Evolutionary conservation across 768 basidiomycete species (phyloP), one percentile per base, ranked within the genome.

Genomic region (Arthromyces matolae): DNA sequence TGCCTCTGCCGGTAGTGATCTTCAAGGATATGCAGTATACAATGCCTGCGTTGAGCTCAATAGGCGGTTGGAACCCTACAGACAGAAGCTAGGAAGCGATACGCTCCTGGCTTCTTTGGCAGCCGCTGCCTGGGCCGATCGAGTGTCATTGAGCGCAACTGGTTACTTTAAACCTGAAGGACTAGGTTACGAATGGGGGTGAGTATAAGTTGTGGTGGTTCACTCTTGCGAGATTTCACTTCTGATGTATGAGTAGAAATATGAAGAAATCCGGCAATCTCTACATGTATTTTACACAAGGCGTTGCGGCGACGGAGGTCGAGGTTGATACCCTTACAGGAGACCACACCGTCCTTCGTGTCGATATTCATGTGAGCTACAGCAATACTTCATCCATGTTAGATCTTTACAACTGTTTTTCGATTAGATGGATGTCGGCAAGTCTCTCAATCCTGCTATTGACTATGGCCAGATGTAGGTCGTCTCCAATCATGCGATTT

Each of bases 1-100:
- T 14, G 53, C 32, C 8, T 54, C 53, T 14, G 27, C 53, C 16
- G 49, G 49, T 39, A 54, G 53, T 18, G 53, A 54, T 16, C 42
- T 54, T 12, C 53, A 54, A 28, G 53, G 53, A 14, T 37, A 51
- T 45, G 49, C 53, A 25, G 53, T 54, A 6, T 31, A 54, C 9
- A 54, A 54, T 47, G 53, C 53, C 29, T 54, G 53, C n/a, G 50
- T 51, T 13, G 53, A 54, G 36, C 49, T 54, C 5, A 54, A 54
- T 28, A 34, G 22, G 39, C 36, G 53, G 42, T 23, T 54, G 38
- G 49, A 51, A 9, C 53, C 53, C 3, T 48, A 44, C 23, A 45
- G 53, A 25, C 53, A 54, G 32, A 51, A 41, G 19, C 33, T 54
- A 5, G 53, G 53, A 4, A 33, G 39, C 7, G 43, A 54, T 36